phyloP scores from a whole-genome alignment of 2,329 filamentous ascomycete genomes.

The Macrophomina phaseolina region DNA sequence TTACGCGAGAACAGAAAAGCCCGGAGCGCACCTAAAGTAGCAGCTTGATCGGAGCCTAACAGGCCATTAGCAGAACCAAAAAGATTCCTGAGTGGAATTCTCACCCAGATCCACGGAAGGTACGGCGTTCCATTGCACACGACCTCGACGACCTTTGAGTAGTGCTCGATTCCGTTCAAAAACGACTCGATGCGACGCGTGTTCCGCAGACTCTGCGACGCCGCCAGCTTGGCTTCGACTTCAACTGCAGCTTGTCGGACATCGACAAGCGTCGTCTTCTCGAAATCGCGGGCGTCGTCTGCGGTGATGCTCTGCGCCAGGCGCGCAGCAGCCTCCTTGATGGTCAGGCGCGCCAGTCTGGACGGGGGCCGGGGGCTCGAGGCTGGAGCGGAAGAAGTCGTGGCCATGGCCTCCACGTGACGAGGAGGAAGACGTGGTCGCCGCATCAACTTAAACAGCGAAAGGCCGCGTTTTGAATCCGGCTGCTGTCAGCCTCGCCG shows the following conservation, averaged over 20 bases:
- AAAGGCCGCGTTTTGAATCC: too few relatives aligned
- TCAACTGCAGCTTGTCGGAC: conserved; percentile 23
- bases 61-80: too few relatives aligned
- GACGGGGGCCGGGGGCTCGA: not conserved
- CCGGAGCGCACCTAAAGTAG: too few relatives aligned
- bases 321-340: not conserved
- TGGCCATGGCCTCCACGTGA: too few relatives aligned
- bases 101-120: conserved; percentile 53
- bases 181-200: conserved; percentile 53
- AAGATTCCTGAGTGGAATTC: too few relatives aligned
- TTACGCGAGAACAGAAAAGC: too few relatives aligned
- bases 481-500: too few relatives aligned
- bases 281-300: not conserved
- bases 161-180: conserved; percentile 50
- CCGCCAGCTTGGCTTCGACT: conserved; percentile 50
- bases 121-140: conserved; percentile 56
- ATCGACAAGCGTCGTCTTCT: not conserved
- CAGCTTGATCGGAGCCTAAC: too few relatives aligned
- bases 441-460: too few relatives aligned
- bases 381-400: too few relatives aligned
- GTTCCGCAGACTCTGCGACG: conserved; percentile 49
- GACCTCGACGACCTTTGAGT: conserved; percentile 49
- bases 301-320: not conserved
- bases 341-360: not conserved
- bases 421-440: too few relatives aligned